Evolutionary conservation across 805 yeast species (phyloP).

Genomic region (Barnettozyma vustinii): DNA sequence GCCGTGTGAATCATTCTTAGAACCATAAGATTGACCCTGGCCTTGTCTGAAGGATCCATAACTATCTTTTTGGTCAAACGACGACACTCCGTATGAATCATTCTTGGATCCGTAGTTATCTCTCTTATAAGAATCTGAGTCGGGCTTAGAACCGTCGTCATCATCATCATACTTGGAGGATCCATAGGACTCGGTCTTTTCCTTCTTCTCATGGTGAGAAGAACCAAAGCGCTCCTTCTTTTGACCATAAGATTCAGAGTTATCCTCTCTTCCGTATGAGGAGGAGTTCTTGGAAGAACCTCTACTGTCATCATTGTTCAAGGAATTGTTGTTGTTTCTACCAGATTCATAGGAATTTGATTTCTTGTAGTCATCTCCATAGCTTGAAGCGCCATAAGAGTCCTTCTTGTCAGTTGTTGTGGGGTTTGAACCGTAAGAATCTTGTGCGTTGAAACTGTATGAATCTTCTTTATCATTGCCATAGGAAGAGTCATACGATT

Average conservation of each 20-base stretch:
- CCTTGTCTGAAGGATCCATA: too few species aligned
- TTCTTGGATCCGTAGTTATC: too few species aligned
- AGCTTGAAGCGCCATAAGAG: neutral
- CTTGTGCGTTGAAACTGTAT: neutral
- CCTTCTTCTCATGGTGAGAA: neutral
- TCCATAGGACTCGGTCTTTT: neutral
- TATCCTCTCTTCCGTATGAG: neutral
- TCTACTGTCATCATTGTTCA: neutral
- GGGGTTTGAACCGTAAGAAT: neutral
- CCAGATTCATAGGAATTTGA: neutral
- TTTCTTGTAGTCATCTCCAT: neutral
- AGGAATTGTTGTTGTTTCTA: neutral
- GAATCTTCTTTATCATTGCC: neutral
- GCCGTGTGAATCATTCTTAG: neutral
- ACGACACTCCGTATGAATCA: too few species aligned
- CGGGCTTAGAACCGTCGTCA: neutral
- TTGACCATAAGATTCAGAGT: neutral
- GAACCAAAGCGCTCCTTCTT: neutral
- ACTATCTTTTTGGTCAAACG: too few species aligned
- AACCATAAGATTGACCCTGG: too few species aligned
- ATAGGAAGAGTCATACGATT: neutral
- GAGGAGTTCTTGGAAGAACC: neutral
- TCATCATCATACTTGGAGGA: neutral
- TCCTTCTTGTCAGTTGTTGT: neutral
- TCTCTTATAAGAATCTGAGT: neutral